Evolutionary conservation across 2,329 filamentous ascomycete genomes (phyloP), one percentile per base, ranked within the genome.

Genomic region (Capronia epimyces): DNA sequence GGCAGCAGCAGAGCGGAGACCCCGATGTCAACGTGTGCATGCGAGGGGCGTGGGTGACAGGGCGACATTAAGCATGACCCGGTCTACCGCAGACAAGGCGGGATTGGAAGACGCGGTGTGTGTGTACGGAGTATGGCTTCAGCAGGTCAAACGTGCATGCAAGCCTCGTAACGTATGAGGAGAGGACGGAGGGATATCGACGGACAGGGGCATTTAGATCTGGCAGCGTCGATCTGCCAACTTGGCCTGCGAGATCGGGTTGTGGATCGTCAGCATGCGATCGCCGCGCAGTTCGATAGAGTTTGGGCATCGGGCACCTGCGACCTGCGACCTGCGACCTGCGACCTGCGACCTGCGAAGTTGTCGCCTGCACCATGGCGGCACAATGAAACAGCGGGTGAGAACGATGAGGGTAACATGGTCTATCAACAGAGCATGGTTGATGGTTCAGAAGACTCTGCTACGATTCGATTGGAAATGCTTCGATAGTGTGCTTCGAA

Each of bases 221-320:
- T 52, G 50, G 31, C 6, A 22, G 29, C 18, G 39, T 27, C 40
- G 47, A 49, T 49, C 47, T 36, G 34, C 20, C 40, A 40, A 49
- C 44, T 40, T 36, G 34, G 15, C 18, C 34, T 37, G 34, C 34
- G 5, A 18, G 34, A 20, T 45, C 42, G 42, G 20, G 15, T 8
- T 8, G 18, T 32, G 22, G 42, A 37, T 18, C 34, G 8, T 37
- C 40, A 15, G 15, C 29, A 13, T 37, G 34, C 34, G 52, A 51
- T 51, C 44, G 49, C 27, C 29, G 43, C 6, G 15, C 34, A 15
- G 15, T 18, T 37, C 18, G 34, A 37, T 37, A 37, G 15, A 20
- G 34, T 20, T 18, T 20, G 34, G 15, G 34, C 34, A 37, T 37
- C 34, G 34, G 16, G 15, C 12, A 18, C 7, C 12, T 9, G 34